Evolutionary conservation across 2,329 filamentous ascomycete species (phyloP).

Genomic region (Pestalotiopsis sp.): DNA sequence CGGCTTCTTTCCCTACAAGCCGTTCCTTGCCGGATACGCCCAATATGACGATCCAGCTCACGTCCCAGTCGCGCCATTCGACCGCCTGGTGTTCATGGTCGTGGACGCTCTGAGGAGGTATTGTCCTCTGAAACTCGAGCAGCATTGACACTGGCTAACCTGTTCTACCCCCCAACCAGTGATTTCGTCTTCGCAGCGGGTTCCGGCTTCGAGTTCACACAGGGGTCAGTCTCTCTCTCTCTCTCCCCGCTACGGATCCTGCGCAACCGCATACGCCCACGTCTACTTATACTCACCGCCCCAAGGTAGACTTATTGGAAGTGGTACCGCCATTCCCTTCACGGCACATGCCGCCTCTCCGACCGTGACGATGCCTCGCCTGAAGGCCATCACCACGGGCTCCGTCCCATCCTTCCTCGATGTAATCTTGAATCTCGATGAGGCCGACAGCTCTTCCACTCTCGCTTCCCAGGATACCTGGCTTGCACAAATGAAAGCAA

Average conservation of each 20-base stretch:
- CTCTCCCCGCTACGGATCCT: neutral
- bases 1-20: constrained; percentile 98
- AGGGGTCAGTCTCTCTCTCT: constrained; percentile 62
- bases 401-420: constrained; percentile 98
- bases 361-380: constrained; percentile 96
- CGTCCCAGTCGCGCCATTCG: constrained; percentile 72
- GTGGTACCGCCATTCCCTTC: constrained; percentile 85
- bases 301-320: constrained; percentile 70
- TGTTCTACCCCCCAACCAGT: constrained; percentile 46
- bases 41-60: constrained; percentile 60
- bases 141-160: neutral
- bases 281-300: neutral
- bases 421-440: constrained; percentile 93
- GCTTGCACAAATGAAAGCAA: constrained; percentile 87
- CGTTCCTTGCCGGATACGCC: constrained; percentile 84
- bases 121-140: constrained; percentile 11
- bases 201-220: constrained; percentile 86
- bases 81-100: constrained; percentile 95
- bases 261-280: neutral
- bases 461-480: constrained; percentile 91
- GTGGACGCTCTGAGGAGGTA: constrained; percentile 92
- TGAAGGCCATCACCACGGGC: constrained; percentile 96
- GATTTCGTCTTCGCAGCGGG: constrained; percentile 86
- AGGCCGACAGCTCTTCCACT: constrained; percentile 88
- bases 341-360: constrained; percentile 96